Base-by-base conservation (phyloP, 169 alveolate genomes). In the Babesia divergens region DNA sequence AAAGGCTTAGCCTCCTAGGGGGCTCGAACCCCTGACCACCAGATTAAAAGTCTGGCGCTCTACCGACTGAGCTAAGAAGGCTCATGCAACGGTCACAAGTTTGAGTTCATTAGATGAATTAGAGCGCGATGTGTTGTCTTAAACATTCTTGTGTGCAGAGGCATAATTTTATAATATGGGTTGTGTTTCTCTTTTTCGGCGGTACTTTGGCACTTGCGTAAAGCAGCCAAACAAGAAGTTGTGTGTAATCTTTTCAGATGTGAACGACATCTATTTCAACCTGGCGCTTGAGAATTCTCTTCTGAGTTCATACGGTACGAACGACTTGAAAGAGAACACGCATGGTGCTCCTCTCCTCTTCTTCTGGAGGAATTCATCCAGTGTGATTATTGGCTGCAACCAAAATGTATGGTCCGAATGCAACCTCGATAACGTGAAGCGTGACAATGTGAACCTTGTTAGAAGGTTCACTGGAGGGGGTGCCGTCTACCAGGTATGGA, bases 11-110 rank as follows among this genome's bases (percentile, higher is more conserved):
- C 94, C 89, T 64, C 93, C 94, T 86, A 83, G 94, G 98, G 99
- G 99, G 98, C 97, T 96, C 99, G 99, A 96, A 96, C 99, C 99
- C 98, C 94, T 95, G 99, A 95, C 99, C 99, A 96, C 98, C 96
- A 95, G 99, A 95, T 96, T 96, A 96, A 96, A 96, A 96, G 99
- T 95, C 99, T 94, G 96, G 98, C 98, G 98, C 99, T 96, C 99
- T 96, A 95, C 99, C 99, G 96, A 94, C 98, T 95, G 98, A 95
- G 98, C 98, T 94, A 95, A 89, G 92, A 91, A 70, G 92, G 95
- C 95, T 35, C 14, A 37, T 26, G 22, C 2, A 53, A 5, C 9
- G 0, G 22, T n/a, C 35, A 38, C 2, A 8, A 29, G 35, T n/a
- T 2, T 37, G 42, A 1, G 3, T 59, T 31, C 3, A 51, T 20